A percentile compares a stretch with the other conserved stretches of the same genome.
These are phyloP conservation scores for Hymenotorrendiella dingleyae DNA, from an alignment of 2,329 filamentous ascomycete species.

Conservation along the genomic window DNA sequence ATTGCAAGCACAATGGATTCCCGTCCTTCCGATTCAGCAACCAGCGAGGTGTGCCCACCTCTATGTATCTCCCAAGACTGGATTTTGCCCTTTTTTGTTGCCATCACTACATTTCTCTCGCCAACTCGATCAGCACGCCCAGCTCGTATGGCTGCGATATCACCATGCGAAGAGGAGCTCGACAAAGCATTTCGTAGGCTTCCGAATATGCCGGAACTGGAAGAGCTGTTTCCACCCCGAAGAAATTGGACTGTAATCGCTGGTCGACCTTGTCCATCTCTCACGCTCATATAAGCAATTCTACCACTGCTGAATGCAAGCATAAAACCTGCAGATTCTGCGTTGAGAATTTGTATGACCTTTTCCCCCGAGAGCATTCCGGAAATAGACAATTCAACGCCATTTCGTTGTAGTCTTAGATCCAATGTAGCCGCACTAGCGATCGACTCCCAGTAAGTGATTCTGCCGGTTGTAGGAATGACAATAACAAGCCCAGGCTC, in stretches of 20 bases:
- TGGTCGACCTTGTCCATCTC: conserved; percentile 82
- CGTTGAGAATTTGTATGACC: conserved; percentile 71
- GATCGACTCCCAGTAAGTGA: conserved; percentile 94
- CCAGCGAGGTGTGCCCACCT: conserved; percentile 72
- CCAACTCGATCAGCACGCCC: conserved; percentile 67
- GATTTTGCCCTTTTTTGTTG: conserved; percentile 70
- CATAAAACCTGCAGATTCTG: conserved; percentile 80
- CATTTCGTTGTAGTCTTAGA: conserved; percentile 70
- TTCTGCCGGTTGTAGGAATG: conserved; percentile 74
- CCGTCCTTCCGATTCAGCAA: conserved; percentile 65
- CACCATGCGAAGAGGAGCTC: conserved; percentile 63
- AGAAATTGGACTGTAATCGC: conserved; percentile 74
- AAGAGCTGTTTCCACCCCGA: conserved; percentile 50
- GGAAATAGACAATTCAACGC: conserved; percentile 67
- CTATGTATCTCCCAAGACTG: conserved; percentile 87
- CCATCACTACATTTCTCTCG: conserved; percentile 77
- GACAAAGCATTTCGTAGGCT: conserved; percentile 73
- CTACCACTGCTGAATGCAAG: conserved; percentile 80
- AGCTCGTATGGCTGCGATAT: conserved; percentile 74
- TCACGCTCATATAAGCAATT: conserved; percentile 77
- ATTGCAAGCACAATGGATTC: conserved; percentile 59
- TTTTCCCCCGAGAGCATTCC: conserved; percentile 75
- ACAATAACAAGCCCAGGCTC: conserved; percentile 84
- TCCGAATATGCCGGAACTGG: conserved; percentile 66
- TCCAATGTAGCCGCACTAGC: conserved; percentile 81